Percentiles rank a stretch among this genome's conserved stretches.
Conservation (phyloP, 148 eudicot genomes). For the Fallopia convolvulus region DNA sequence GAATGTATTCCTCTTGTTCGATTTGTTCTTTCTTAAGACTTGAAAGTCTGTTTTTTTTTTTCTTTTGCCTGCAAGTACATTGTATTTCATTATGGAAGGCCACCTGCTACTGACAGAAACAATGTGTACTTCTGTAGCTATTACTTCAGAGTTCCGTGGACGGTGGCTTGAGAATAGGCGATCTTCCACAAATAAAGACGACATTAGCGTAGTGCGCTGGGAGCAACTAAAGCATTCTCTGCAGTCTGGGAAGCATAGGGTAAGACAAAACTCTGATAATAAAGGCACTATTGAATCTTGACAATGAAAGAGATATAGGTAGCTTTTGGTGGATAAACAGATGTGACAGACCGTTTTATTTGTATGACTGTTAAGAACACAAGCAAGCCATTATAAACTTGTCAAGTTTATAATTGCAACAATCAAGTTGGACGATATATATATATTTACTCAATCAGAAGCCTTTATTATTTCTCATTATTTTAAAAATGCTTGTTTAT, state of each 20-base stretch:
- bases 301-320: background rate
- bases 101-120: background rate
- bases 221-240: constrained; percentile 52
- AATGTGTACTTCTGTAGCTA: constrained; percentile 33
- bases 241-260: constrained; percentile 71
- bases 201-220: constrained; percentile 55
- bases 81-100: background rate
- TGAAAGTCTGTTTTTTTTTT: background rate
- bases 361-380: background rate
- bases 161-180: constrained; percentile 71
- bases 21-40: background rate
- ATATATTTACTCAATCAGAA: too few relatives aligned
- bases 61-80: background rate
- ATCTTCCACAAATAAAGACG: constrained; percentile 43
- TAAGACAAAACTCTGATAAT: constrained; percentile 8
- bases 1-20: constrained; percentile 36
- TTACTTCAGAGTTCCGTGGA: constrained; percentile 64
- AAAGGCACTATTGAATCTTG: background rate
- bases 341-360: too few relatives aligned
- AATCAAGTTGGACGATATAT: too few relatives aligned
- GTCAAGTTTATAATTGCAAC: too few relatives aligned
- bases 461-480: background rate
- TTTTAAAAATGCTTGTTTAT: background rate
- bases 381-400: background rate
- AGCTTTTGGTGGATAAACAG: too few relatives aligned